Evolutionary conservation across 805 yeast species (phyloP).

Genomic region (Kodamaea leandrae): DNA sequence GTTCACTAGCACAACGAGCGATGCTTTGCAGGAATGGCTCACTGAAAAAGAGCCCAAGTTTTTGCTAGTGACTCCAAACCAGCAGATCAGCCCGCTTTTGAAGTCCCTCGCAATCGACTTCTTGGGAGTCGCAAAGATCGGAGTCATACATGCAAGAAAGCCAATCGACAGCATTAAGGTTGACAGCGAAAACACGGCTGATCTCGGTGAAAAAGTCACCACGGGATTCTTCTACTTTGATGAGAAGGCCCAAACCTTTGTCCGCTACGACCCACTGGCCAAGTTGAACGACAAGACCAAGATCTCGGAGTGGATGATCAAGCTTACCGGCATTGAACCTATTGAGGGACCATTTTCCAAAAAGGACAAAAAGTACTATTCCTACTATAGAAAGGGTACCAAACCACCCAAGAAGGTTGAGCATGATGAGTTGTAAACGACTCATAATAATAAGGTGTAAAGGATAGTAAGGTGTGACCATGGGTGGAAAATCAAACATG

Average conservation of each 20-base stretch:
- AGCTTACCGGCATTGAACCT: constrained; percentile 25
- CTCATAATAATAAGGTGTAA: not conserved
- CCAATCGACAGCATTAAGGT: constrained; percentile 15
- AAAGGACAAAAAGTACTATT: constrained; percentile 27
- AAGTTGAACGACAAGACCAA: constrained; percentile 29
- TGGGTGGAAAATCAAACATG: not conserved
- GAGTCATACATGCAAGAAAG: constrained; percentile 34
- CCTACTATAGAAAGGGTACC: constrained; percentile 31
- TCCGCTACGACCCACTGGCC: constrained; percentile 20
- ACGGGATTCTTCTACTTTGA: constrained; percentile 31
- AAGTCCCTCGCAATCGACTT: constrained; percentile 73
- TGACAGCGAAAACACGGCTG: not conserved
- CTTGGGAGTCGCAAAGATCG: constrained; percentile 49
- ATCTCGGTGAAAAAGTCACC: constrained; percentile 20
- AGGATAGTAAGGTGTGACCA: too few relatives aligned
- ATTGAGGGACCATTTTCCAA: constrained; percentile 38
- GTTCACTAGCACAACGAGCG: constrained; percentile 30
- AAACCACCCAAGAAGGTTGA: constrained; percentile 14
- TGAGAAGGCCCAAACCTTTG: constrained; percentile 17
- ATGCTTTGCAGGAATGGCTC: constrained; percentile 26
- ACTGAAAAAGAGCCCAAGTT: constrained; percentile 35
- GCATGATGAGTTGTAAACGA: constrained; percentile 27
- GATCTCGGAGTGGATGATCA: constrained; percentile 34
- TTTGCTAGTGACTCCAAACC: constrained; percentile 52
- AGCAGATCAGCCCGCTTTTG: constrained; percentile 50